These are phyloP conservation scores for Kalmusia sp. DNA, from an alignment of 2,329 filamentous ascomycete genomes.

Conservation along the genomic window DNA sequence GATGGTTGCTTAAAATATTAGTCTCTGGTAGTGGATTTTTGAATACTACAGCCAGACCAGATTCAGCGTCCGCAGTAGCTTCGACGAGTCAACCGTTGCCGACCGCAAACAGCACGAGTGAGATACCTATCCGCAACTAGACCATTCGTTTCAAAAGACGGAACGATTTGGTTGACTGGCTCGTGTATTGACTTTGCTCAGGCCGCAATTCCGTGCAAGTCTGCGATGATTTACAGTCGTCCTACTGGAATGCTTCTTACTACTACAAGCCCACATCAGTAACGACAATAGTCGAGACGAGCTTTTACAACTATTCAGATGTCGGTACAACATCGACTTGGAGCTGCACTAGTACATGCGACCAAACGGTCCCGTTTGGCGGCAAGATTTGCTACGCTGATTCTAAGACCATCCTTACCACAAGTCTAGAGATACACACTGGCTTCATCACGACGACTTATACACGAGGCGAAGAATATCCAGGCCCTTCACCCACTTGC, in stretches of 20 bases:
- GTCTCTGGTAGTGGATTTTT: background rate
- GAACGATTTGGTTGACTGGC: background rate
- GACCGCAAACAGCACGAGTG: background rate
- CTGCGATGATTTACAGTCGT: constrained; percentile 4
- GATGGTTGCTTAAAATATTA: background rate
- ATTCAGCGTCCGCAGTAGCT: background rate
- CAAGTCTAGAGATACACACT: background rate
- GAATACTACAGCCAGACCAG: background rate
- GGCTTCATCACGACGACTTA: background rate
- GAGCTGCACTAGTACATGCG: constrained; percentile 1
- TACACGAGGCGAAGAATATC: constrained; percentile 1
- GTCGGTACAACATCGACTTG: background rate
- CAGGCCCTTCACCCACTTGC: constrained; percentile 16
- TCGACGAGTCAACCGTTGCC: background rate
- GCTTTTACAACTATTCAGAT: background rate
- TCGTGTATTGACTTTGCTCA: background rate
- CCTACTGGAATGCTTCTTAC: constrained; percentile 3
- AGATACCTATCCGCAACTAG: background rate
- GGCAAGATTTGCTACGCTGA: constrained; percentile 7
- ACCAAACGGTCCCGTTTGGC: background rate
- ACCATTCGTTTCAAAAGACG: background rate
- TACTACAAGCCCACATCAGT: constrained; percentile 1
- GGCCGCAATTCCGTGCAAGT: background rate
- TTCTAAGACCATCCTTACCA: constrained; percentile 1
- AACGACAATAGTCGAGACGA: background rate